Evolutionary conservation across 371 early-diverging fungal genomes (phyloP).

Genomic region (Vavraia culicis): DNA sequence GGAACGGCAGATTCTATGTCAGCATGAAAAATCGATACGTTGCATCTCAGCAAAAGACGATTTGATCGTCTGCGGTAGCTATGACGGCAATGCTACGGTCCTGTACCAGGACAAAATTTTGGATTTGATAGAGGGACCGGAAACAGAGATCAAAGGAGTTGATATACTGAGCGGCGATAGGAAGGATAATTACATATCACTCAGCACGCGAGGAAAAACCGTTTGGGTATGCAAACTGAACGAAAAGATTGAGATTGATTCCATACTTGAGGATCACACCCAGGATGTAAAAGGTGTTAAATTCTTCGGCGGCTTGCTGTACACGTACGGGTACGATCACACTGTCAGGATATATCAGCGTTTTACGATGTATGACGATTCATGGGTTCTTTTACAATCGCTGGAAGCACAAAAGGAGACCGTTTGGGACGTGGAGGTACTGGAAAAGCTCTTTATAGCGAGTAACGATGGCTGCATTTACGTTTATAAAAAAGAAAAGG

Average conservation of each 20-base stretch:
- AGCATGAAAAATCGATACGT: constrained; percentile 5
- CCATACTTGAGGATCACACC: constrained; percentile 38
- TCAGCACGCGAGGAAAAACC: constrained; percentile 33
- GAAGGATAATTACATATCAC: constrained; percentile 12
- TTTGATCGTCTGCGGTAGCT: constrained; percentile 6
- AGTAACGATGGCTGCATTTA: constrained; percentile 23
- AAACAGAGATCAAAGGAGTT: constrained; percentile 37
- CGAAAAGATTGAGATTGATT: constrained; percentile 27
- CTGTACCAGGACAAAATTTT: constrained; percentile 3
- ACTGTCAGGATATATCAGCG: constrained; percentile 33
- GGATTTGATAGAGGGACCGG: constrained; percentile 40
- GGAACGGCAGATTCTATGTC: background rate
- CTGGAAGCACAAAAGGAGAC: constrained; percentile 16
- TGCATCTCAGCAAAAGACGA: background rate
- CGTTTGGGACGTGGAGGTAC: constrained; percentile 27
- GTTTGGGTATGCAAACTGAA: constrained; percentile 29
- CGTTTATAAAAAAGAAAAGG: constrained; percentile 12
- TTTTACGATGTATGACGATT: constrained; percentile 14
- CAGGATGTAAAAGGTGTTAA: constrained; percentile 38
- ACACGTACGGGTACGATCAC: constrained; percentile 36
- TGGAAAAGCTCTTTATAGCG: constrained; percentile 10
- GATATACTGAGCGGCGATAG: constrained; percentile 9
- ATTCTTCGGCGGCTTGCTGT: constrained; percentile 21
- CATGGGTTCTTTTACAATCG: constrained; percentile 23
- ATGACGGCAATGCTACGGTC: constrained; percentile 10